These are phyloP conservation scores for Brettanomyces custersianus DNA, from an alignment of 805 yeast species.

Conservation along the genomic window DNA sequence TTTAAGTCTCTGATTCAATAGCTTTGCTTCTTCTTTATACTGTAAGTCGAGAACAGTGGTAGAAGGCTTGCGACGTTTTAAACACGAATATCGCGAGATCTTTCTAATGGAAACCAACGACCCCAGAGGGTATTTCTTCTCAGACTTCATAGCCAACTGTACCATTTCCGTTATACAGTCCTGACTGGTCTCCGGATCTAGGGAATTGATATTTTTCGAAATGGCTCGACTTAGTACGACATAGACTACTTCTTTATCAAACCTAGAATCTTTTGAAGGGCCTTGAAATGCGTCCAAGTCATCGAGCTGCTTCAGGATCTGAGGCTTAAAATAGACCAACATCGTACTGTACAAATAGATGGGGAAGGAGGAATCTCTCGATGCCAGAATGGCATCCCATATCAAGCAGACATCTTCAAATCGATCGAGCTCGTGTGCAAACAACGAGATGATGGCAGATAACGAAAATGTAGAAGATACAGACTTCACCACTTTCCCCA, in stretches of 20 bases:
- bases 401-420: slow-evolving; percentile 42
- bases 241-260: slow-evolving; percentile 1
- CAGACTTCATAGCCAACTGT: not conserved
- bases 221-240: not conserved
- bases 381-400: slow-evolving; percentile 62
- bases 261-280: slow-evolving; percentile 7
- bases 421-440: slow-evolving; percentile 58
- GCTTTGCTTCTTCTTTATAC: not conserved
- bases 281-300: slow-evolving; percentile 8
- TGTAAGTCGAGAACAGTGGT: not conserved
- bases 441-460: slow-evolving; percentile 70
- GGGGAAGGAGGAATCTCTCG: slow-evolving; percentile 43
- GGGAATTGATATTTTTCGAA: not conserved
- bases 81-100: slow-evolving; percentile 6
- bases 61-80: not conserved
- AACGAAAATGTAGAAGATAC: slow-evolving; percentile 58
- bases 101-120: slow-evolving; percentile 1
- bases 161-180: not conserved
- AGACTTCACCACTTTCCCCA: slow-evolving; percentile 32
- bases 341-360: slow-evolving; percentile 56
- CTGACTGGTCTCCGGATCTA: not conserved
- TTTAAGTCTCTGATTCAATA: not conserved
- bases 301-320: slow-evolving; percentile 28
- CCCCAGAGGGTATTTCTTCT: not conserved
- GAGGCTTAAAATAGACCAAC: slow-evolving; percentile 35